phyloP scores from a whole-genome alignment of 306 rosid species.

The Nissolia schottii region DNA sequence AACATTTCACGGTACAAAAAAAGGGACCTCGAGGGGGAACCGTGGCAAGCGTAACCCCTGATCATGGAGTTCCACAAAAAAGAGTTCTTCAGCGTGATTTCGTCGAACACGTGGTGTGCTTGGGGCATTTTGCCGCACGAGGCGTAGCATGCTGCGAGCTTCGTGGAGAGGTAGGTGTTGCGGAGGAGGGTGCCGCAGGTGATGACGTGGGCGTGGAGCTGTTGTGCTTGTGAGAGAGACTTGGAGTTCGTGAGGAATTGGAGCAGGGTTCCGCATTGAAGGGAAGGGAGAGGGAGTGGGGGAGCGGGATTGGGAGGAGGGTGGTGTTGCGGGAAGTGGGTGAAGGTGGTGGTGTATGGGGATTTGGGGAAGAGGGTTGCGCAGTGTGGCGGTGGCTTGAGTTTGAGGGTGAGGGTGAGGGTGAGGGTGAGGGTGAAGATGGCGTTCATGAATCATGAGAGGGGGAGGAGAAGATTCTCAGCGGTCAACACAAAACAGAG shows the following conservation, averaged over 20 bases:
- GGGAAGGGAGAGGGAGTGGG: conserved; percentile 39
- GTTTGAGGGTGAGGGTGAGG: conserved; percentile 21
- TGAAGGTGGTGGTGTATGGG: background rate
- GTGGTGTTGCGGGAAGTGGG: background rate
- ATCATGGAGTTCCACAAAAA: conserved; percentile 57
- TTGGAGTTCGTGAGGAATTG: conserved; percentile 45
- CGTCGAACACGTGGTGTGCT: conserved; percentile 42
- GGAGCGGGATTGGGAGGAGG: conserved; percentile 10
- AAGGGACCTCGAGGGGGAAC: conserved; percentile 24
- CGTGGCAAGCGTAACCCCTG: conserved; percentile 46
- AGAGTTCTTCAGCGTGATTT: conserved; percentile 29
- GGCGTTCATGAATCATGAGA: conserved; percentile 33
- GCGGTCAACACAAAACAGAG: no score
- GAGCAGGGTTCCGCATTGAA: conserved; percentile 51
- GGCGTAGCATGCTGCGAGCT: conserved; percentile 53
- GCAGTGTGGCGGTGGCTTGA: background rate
- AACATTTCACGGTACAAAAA: conserved; percentile 46
- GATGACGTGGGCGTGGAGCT: conserved; percentile 43
- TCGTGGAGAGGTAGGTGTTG: conserved; percentile 46
- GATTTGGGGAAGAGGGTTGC: conserved; percentile 9
- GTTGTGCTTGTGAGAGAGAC: conserved; percentile 33
- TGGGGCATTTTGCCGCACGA: conserved; percentile 39
- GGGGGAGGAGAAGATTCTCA: background rate
- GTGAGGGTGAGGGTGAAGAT: conserved; percentile 7
- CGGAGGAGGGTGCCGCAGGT: conserved; percentile 36